Conservation (phyloP, 495 filamentous ascomycete genomes). For the Chaetomidium leptoderma region DNA sequence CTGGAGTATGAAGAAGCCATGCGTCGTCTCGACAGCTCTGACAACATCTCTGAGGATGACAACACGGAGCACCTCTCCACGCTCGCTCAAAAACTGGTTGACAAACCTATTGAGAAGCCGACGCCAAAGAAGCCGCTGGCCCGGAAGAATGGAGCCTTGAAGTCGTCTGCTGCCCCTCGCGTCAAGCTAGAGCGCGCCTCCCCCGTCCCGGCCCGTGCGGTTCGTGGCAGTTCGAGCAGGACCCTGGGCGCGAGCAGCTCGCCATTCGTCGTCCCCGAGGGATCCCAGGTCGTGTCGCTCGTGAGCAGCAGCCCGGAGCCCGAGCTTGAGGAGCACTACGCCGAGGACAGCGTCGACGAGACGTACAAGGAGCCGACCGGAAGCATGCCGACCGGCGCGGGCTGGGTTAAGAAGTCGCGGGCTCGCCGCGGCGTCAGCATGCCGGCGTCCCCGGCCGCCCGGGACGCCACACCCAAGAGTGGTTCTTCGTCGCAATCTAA, state of each 20-base stretch:
- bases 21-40: slow-evolving; percentile 30
- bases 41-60: background rate
- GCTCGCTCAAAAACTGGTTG: slow-evolving; percentile 14
- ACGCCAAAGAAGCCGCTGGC: slow-evolving; percentile 1
- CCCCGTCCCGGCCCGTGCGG: background rate
- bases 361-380: slow-evolving; percentile 33
- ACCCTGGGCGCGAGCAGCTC: background rate
- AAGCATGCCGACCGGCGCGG: slow-evolving; percentile 32
- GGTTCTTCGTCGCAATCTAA: background rate
- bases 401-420: slow-evolving; percentile 31
- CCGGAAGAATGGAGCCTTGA: background rate
- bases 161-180: background rate
- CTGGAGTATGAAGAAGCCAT: slow-evolving; percentile 38
- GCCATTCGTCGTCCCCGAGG: slow-evolving; percentile 32
- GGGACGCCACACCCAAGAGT: background rate
- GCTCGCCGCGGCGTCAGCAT: slow-evolving; percentile 9
- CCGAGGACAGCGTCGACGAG: slow-evolving; percentile 41
- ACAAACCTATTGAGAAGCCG: slow-evolving; percentile 29
- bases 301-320: slow-evolving; percentile 39
- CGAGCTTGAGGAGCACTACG: slow-evolving; percentile 37
- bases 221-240: background rate
- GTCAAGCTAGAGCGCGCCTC: slow-evolving; percentile 15
- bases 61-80: slow-evolving; percentile 2
- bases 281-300: slow-evolving; percentile 40
- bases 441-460: slow-evolving; percentile 4